These are phyloP conservation scores for Pueraria montana DNA, from an alignment of 306 rosid species.

Conservation along the genomic window DNA sequence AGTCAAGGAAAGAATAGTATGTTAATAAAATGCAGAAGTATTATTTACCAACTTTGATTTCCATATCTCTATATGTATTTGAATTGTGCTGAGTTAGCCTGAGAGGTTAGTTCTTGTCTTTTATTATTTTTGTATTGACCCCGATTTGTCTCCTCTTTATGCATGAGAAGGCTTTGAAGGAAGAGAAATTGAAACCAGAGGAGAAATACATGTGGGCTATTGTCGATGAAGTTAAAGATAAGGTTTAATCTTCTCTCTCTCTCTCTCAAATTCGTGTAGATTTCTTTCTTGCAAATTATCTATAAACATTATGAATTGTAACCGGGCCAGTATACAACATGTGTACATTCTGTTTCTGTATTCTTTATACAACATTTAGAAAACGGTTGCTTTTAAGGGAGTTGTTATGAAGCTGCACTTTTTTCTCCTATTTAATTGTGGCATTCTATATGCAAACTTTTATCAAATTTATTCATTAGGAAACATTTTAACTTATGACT, in stretches of 20 bases:
- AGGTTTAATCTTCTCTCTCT: constrained; percentile 60
- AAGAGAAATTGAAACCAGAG: constrained; percentile 89
- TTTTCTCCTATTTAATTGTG: too few relatives aligned
- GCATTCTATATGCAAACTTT: not conserved
- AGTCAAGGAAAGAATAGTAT: constrained; percentile 4
- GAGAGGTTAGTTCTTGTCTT: not conserved
- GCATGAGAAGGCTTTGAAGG: constrained; percentile 91
- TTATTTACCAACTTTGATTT: constrained; percentile 2
- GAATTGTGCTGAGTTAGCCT: not conserved
- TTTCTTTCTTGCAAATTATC: too few relatives aligned
- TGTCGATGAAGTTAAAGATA: constrained; percentile 93
- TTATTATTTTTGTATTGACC: not conserved
- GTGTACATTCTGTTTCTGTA: too few relatives aligned
- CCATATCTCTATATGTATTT: not conserved
- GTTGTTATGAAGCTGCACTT: too few relatives aligned
- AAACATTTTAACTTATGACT: constrained; percentile 23
- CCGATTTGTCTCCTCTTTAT: constrained; percentile 29
- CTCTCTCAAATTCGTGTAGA: too few relatives aligned
- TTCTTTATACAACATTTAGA: too few relatives aligned
- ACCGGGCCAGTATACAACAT: too few relatives aligned
- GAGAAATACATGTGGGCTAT: constrained; percentile 97
- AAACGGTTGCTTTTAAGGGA: too few relatives aligned
- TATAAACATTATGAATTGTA: too few relatives aligned
- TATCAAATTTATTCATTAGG: constrained; percentile 23
- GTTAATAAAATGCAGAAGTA: constrained; percentile 12